Percentiles rank a stretch among this genome's conserved stretches.
Evolutionary conservation across 192 early-diverging fungal genomes (phyloP).

Genomic region (Phycomyces blakesleeanus): DNA sequence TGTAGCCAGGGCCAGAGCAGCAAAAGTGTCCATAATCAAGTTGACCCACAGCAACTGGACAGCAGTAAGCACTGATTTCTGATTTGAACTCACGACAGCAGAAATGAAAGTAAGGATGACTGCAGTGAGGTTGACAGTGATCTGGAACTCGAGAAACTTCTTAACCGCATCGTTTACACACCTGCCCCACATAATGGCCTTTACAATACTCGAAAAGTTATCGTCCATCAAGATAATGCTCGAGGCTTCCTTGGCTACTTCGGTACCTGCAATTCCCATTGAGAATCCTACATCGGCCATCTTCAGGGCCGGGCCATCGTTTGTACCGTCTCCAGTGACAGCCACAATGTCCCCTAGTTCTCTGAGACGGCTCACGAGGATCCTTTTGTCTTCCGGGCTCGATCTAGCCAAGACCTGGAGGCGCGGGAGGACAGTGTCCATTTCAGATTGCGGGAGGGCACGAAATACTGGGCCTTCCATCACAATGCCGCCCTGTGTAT

Average conservation of each 20-base stretch:
- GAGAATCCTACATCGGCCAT: conserved; percentile 95
- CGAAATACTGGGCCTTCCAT: conserved; percentile 97
- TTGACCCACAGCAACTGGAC: conserved; percentile 99
- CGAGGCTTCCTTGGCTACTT: conserved; percentile 99
- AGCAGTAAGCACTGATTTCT: conserved; percentile 85
- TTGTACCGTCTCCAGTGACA: conserved; percentile 98
- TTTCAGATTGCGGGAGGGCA: conserved; percentile 71
- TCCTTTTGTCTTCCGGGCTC: conserved; percentile 93
- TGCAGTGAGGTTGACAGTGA: conserved; percentile 96
- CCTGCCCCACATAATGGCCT: conserved; percentile 97
- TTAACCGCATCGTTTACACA: conserved; percentile 94
- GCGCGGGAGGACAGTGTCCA: conserved; percentile 85
- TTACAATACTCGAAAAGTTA: conserved; percentile 96
- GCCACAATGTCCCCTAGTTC: conserved; percentile 92
- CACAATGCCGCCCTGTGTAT: conserved; percentile 78
- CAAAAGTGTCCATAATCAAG: conserved; percentile 99
- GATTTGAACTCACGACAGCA: conserved; percentile 55
- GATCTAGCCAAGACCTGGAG: conserved; percentile 94
- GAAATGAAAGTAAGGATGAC: conserved; percentile 83
- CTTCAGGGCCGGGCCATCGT: conserved; percentile 94
- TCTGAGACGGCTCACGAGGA: conserved; percentile 86
- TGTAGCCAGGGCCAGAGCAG: conserved; percentile 94
- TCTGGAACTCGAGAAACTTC: conserved; percentile 98
- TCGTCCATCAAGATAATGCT: conserved; percentile 97
- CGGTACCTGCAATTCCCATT: conserved; percentile 99